phyloP scores from a whole-genome alignment of 176 grass and related monocot species.

The Eragrostis curvula region DNA sequence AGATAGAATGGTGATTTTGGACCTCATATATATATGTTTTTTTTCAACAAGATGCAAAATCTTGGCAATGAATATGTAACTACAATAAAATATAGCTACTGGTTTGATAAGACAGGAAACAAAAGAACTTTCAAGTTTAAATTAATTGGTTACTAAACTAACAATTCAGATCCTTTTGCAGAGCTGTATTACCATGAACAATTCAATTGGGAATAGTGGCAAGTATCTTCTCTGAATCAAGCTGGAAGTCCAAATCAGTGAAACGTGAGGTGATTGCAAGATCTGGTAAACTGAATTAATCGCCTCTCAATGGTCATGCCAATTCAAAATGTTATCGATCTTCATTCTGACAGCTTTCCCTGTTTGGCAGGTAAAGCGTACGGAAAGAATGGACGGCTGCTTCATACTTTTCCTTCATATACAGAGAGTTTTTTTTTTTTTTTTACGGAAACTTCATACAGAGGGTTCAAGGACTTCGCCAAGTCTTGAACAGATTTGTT shows the following conservation, averaged over 20 bases:
- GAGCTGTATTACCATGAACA: not conserved
- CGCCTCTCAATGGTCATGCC: not conserved
- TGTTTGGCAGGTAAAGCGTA: not conserved
- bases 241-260: constrained; percentile 5
- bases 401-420: no score
- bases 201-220: not conserved
- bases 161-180: constrained; percentile 1
- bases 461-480: not conserved
- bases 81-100: not conserved
- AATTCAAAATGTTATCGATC: no score
- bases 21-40: not conserved
- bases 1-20: not conserved
- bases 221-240: constrained; percentile 3
- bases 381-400: not conserved
- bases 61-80: not conserved
- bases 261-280: not conserved
- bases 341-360: not conserved
- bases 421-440: no score
- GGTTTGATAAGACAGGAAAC: not conserved
- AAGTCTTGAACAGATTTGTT: not conserved
- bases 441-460: no score
- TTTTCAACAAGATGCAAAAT: not conserved
- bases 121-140: not conserved
- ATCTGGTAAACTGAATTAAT: not conserved
- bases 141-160: constrained; percentile 1